Evolutionary conservation across 2,329 filamentous ascomycete species (phyloP).

Genomic region (Pleochaeta shiraiana): DNA sequence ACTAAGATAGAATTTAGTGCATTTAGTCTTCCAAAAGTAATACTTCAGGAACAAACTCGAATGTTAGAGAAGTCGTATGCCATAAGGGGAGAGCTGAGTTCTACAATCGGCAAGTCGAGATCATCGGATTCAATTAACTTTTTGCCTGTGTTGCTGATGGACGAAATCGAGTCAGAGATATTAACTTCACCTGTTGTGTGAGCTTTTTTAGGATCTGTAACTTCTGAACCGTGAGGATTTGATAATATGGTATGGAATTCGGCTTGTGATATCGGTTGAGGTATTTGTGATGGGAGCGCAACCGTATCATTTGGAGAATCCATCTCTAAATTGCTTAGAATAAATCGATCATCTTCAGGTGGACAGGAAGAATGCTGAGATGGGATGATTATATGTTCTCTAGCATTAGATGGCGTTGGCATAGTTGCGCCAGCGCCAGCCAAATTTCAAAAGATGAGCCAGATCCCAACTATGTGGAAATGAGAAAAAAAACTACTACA

Average conservation of each 20-base stretch:
- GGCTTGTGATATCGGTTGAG: conserved; percentile 15
- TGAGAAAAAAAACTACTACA: too few relatives aligned
- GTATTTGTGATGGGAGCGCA: conserved; percentile 13
- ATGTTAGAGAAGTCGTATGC: conserved; percentile 32
- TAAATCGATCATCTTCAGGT: conserved; percentile 21
- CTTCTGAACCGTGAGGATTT: conserved; percentile 19
- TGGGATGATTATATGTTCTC: conserved; percentile 12
- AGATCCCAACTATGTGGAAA: too few relatives aligned
- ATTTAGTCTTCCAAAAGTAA: neutral
- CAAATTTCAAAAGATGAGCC: too few relatives aligned
- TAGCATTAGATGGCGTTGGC: conserved; percentile 18
- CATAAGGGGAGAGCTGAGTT: conserved; percentile 23
- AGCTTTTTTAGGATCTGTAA: conserved; percentile 15
- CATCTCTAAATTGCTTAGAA: conserved; percentile 18
- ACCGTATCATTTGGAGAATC: conserved; percentile 15
- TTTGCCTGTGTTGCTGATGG: too few relatives aligned
- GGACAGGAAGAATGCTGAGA: conserved; percentile 22
- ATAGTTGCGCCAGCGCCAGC: conserved; percentile 18
- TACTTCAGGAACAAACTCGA: conserved; percentile 23
- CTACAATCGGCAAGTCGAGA: conserved; percentile 14
- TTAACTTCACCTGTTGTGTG: too few relatives aligned
- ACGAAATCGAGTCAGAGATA: too few relatives aligned
- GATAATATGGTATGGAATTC: conserved; percentile 12
- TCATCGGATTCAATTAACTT: too few relatives aligned
- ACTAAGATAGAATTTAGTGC: too few relatives aligned